Conservation (phyloP, 2,329 filamentous ascomycete genomes). For the Pseudogymnoascus sp. region DNA sequence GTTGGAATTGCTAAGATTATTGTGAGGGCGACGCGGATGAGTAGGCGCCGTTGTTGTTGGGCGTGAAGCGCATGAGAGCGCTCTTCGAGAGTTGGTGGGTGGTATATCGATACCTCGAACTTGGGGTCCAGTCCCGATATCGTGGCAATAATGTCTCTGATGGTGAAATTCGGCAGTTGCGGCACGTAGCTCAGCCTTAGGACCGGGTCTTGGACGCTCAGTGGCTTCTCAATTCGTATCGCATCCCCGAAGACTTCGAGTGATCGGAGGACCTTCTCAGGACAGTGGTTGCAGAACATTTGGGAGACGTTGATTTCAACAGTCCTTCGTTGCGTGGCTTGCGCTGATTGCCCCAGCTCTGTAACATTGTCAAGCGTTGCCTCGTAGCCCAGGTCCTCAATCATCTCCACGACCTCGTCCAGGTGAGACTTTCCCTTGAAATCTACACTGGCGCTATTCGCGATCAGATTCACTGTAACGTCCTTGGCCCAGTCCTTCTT, state of each 20-base stretch:
- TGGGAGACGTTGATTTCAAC: slow-evolving; percentile 62
- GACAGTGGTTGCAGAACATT: slow-evolving; percentile 69
- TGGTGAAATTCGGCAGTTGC: slow-evolving; percentile 59
- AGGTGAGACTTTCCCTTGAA: slow-evolving; percentile 39
- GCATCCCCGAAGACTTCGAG: slow-evolving; percentile 46
- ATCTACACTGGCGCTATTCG: slow-evolving; percentile 43
- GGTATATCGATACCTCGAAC: slow-evolving; percentile 64
- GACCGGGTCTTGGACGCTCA: slow-evolving; percentile 57
- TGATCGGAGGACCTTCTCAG: slow-evolving; percentile 47
- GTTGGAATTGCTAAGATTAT: slow-evolving; percentile 68
- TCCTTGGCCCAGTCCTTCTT: slow-evolving; percentile 41
- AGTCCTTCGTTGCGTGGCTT: slow-evolving; percentile 34
- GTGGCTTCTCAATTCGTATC: slow-evolving; percentile 43
- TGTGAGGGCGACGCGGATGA: slow-evolving; percentile 65
- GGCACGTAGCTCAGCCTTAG: slow-evolving; percentile 66
- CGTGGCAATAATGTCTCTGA: slow-evolving; percentile 63
- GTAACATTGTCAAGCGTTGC: slow-evolving; percentile 48
- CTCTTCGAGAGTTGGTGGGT: slow-evolving; percentile 77
- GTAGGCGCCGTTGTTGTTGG: slow-evolving; percentile 60
- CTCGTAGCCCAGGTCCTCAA: slow-evolving; percentile 60
- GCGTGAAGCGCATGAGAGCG: slow-evolving; percentile 65
- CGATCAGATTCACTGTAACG: slow-evolving; percentile 44
- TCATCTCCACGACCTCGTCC: slow-evolving; percentile 39
- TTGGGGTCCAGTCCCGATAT: slow-evolving; percentile 60
- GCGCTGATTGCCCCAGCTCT: not conserved